phyloP scores from a whole-genome alignment of 148 eudicot species.

The Tetragonia tetragonoides region DNA sequence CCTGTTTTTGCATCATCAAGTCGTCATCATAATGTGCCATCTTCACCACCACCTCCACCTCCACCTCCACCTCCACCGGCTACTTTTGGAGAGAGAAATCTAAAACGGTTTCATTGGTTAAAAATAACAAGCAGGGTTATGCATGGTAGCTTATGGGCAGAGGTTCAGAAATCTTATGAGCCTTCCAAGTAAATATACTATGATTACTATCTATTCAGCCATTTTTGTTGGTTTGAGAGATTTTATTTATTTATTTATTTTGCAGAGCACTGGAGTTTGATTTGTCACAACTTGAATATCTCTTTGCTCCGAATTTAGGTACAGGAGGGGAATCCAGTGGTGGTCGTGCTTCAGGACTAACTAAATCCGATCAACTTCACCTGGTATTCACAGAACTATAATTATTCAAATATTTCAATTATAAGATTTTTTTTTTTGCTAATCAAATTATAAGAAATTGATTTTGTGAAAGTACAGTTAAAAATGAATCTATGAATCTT shows the following conservation, averaged over 20 bases:
- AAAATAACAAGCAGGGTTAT: conserved; percentile 75
- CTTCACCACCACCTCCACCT: conserved; percentile 48
- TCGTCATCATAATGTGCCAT: conserved; percentile 9
- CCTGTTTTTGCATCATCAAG: conserved; percentile 17
- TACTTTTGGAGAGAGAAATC: conserved; percentile 44
- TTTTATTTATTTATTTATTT: not conserved
- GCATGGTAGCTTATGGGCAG: conserved; percentile 95
- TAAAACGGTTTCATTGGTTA: conserved; percentile 89
- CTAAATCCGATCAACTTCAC: conserved; percentile 69
- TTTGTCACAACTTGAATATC: conserved; percentile 80
- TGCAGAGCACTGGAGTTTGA: conserved; percentile 82
- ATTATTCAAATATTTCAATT: too few species aligned
- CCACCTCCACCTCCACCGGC: conserved; percentile 71
- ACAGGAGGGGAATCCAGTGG: conserved; percentile 45
- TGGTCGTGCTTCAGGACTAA: conserved; percentile 44
- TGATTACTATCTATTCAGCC: conserved; percentile 12
- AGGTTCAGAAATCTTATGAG: conserved; percentile 74
- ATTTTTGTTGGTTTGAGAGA: not conserved
- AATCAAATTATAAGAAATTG: too few species aligned
- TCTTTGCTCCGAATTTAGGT: conserved; percentile 65
- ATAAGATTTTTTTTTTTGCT: too few species aligned
- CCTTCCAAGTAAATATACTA: conserved; percentile 84
- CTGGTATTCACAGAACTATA: too few species aligned
- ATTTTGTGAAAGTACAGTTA: too few species aligned
- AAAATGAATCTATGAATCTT: conserved; percentile 25